Evolutionary conservation across 108 stramenopile species (phyloP).

Genomic region (Thalassiosira profunda): DNA sequence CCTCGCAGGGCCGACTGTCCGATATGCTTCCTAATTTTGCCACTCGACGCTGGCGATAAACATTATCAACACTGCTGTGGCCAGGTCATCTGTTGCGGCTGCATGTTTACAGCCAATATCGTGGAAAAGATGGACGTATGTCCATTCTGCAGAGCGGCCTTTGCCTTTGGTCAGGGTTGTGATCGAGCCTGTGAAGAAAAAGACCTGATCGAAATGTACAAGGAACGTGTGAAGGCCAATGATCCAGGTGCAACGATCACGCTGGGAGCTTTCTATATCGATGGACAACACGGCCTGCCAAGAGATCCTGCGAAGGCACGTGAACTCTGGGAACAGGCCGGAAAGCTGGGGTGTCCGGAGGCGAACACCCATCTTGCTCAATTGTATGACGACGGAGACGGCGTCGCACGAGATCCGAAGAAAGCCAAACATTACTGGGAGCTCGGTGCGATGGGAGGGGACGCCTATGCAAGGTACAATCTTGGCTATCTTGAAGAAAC

Average conservation of each 20-base stretch:
- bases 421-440: slow-evolving; percentile 15
- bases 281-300: not conserved
- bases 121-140: too few relatives aligned
- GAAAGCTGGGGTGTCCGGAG: not conserved
- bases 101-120: not conserved
- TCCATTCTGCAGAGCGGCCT: not conserved
- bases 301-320: not conserved
- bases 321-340: slow-evolving; percentile 2
- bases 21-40: slow-evolving; percentile 8
- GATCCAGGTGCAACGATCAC: not conserved
- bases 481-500: slow-evolving; percentile 1
- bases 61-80: not conserved
- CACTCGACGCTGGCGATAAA: not conserved
- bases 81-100: not conserved
- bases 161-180: not conserved
- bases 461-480: slow-evolving; percentile 1
- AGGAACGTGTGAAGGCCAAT: slow-evolving; percentile 1
- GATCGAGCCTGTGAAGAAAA: too few relatives aligned
- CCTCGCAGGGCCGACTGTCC: slow-evolving; percentile 14
- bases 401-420: slow-evolving; percentile 5
- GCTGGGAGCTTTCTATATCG: not conserved
- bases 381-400: not conserved
- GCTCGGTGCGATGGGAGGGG: slow-evolving; percentile 15
- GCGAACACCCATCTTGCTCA: not conserved
- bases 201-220: not conserved